Evolutionary conservation across 768 basidiomycete species (phyloP), one percentile per base, ranked within the genome.

Genomic region (Hydnomerulius pinastri): DNA sequence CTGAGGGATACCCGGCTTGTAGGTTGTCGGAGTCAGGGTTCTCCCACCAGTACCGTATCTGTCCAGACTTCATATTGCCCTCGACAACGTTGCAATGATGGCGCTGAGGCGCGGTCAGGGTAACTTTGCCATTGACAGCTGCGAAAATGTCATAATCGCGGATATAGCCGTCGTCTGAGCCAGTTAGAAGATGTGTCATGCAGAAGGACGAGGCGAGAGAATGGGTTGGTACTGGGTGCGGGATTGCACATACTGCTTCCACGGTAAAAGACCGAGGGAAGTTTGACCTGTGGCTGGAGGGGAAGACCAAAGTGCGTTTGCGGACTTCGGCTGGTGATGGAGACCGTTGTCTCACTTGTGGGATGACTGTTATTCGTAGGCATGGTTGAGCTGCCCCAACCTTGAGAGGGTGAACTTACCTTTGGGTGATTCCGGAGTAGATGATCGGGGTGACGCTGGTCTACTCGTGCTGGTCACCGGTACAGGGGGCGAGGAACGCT

Each of bases 131-230:
- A 65, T 98, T 98, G 33, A 92, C 86, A 32, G 90, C 84, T 33
- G 87, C 66, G 69, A 92, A 97, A 41, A 96, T 81, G 67, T 98
- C 92, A 71, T 95, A 98, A 72, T 91, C 81, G 30, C 94, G 83
- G 37, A 98, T 87, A 58, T 92, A 94, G 8, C 94, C 95, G 65
- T 98, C 94, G 57, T 96, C 89, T 11, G 90, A 91, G 29, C 94
- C 94, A 12, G 95, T 95, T 27, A 96, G 68, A 18, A 97, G 74
- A 64, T 94, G 91, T 17, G 89, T 83, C 80, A 95, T 83, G 70
- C 94, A 96, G 23, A 81, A 70, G 0, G 92, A 93, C 4, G 88
- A 77, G 9, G 93, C 89, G 11, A 98, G 80, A n/a, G 89, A 79
- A 68, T 97, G 90, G 1, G 90, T 92, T 4, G 92, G 85, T 4